Conservation (phyloP, 1,284 basidiomycete species). For the Earliella scabrosa region DNA sequence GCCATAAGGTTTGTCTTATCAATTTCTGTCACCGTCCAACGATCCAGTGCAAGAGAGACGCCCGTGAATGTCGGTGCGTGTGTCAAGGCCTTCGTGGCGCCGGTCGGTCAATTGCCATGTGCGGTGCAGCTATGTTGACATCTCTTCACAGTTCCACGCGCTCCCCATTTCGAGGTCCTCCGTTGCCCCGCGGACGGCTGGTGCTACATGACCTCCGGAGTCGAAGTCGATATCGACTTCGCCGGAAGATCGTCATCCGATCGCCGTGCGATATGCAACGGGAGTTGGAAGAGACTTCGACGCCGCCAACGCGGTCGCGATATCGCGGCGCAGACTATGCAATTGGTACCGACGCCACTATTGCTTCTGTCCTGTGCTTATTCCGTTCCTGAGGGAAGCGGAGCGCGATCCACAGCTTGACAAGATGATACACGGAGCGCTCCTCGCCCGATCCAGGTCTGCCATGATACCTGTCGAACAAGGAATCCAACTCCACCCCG, state of each 20-base stretch:
- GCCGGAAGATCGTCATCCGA: no score
- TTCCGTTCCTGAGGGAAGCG: slow-evolving; percentile 4
- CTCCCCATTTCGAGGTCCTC: no score
- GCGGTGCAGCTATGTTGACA: background rate
- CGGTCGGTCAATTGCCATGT: background rate
- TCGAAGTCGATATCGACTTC: no score
- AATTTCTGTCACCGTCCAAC: background rate
- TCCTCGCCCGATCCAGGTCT: slow-evolving; percentile 10
- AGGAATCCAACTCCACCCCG: slow-evolving; percentile 5
- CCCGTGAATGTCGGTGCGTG: background rate
- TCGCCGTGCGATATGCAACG: no score
- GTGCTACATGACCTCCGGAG: no score
- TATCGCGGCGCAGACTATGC: no score
- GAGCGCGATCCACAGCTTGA: slow-evolving; percentile 10
- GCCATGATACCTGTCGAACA: slow-evolving; percentile 15
- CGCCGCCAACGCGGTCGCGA: no score
- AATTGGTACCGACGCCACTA: background rate
- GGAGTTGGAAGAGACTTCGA: no score
- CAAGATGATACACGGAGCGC: slow-evolving; percentile 3
- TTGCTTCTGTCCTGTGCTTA: background rate
- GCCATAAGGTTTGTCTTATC: background rate
- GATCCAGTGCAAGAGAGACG: background rate
- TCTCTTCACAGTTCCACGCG: background rate
- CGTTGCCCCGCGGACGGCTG: no score
- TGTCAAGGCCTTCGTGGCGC: background rate